Conservation (phyloP, 2,329 filamentous ascomycete genomes). For the Xylariales sp. region DNA sequence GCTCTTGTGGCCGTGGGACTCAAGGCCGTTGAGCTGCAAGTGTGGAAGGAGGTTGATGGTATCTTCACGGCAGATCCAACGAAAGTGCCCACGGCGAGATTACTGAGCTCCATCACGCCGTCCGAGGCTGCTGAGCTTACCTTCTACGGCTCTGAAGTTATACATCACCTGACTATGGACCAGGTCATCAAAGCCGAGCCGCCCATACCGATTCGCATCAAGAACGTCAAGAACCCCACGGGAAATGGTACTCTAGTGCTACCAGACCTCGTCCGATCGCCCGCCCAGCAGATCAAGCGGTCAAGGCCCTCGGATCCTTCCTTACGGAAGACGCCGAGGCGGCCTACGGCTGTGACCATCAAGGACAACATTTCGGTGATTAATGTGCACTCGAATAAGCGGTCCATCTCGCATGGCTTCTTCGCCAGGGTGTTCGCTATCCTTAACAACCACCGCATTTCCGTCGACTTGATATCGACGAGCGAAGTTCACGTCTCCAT, state of each 20-base stretch:
- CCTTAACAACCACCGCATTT: slow-evolving; percentile 79
- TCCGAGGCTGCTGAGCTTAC: slow-evolving; percentile 94
- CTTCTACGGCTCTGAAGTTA: slow-evolving; percentile 92
- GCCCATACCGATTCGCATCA: slow-evolving; percentile 81
- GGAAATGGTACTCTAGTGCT: slow-evolving; percentile 77
- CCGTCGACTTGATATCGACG: slow-evolving; percentile 93
- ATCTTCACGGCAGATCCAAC: slow-evolving; percentile 80
- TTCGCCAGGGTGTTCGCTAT: slow-evolving; percentile 91
- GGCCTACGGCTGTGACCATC: slow-evolving; percentile 88
- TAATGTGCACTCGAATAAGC: slow-evolving; percentile 97
- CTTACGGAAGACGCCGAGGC: slow-evolving; percentile 58
- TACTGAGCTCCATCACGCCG: slow-evolving; percentile 86
- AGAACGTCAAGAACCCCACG: slow-evolving; percentile 84
- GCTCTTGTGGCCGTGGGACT: slow-evolving; percentile 86
- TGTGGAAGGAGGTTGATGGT: slow-evolving; percentile 98
- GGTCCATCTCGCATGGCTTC: slow-evolving; percentile 93
- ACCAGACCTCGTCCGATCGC: slow-evolving; percentile 59
- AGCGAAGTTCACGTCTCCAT: slow-evolving; percentile 97
- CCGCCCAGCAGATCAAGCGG: slow-evolving; percentile 54
- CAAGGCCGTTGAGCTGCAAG: slow-evolving; percentile 83
- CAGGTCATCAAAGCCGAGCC: slow-evolving; percentile 79
- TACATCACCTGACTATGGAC: slow-evolving; percentile 98
- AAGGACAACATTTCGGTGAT: slow-evolving; percentile 96
- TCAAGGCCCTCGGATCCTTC: slow-evolving; percentile 42
- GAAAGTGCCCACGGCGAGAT: slow-evolving; percentile 85